Percentiles rank a stretch among this genome's conserved stretches.
Evolutionary conservation across 768 basidiomycete genomes (phyloP).

Genomic region (Mycena alexandri): DNA sequence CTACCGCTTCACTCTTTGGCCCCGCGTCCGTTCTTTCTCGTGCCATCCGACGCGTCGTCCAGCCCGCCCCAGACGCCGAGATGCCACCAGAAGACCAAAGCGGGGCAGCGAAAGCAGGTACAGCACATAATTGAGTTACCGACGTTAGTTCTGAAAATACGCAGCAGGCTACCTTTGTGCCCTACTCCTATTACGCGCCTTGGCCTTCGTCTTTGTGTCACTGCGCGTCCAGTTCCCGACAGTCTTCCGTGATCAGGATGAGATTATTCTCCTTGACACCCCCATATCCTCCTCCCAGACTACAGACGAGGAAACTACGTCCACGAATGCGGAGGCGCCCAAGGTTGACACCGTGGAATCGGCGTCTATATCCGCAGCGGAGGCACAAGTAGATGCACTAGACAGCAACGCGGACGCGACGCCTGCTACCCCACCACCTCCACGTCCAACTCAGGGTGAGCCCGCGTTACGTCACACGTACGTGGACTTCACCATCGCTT

Average conservation of each 20-base stretch:
- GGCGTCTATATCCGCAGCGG: neutral
- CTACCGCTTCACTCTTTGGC: slow-evolving; percentile 24
- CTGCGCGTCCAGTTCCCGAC: neutral
- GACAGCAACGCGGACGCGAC: slow-evolving; percentile 9
- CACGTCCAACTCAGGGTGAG: neutral
- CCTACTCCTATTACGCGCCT: slow-evolving; percentile 14
- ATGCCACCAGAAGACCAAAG: slow-evolving; percentile 5
- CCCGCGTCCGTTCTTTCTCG: slow-evolving; percentile 26
- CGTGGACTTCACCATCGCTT: slow-evolving; percentile 31
- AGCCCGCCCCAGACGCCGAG: slow-evolving; percentile 8
- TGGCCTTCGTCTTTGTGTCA: slow-evolving; percentile 18
- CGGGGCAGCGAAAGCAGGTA: neutral
- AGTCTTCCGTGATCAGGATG: too few relatives aligned
- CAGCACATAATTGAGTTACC: too few relatives aligned
- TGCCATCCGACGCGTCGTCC: slow-evolving; percentile 33
- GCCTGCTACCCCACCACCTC: neutral
- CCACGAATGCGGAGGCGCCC: neutral
- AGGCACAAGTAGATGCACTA: too few relatives aligned
- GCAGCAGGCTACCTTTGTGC: neutral
- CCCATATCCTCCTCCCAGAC: too few relatives aligned
- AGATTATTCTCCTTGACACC: too few relatives aligned
- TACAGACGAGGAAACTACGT: neutral
- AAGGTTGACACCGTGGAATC: slow-evolving; percentile 4
- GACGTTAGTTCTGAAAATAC: slow-evolving; percentile 1
- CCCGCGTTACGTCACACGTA: slow-evolving; percentile 1